phyloP scores from a whole-genome alignment of 306 rosid genomes.

The Sophora flavescens region DNA sequence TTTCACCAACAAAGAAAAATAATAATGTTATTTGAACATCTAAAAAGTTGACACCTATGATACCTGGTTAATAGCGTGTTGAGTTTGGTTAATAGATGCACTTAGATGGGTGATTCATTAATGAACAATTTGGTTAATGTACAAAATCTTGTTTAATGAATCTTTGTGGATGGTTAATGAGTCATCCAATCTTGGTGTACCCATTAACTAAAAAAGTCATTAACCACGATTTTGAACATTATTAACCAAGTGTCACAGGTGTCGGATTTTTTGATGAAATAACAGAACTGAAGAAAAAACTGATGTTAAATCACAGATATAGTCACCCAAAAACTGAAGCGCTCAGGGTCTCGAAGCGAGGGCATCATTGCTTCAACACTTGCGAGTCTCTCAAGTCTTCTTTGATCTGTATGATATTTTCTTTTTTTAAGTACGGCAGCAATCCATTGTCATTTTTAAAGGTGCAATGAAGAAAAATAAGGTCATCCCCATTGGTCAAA shows the following conservation, averaged over 20 bases:
- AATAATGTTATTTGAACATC: neutral
- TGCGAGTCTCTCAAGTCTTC: slow-evolving; percentile 76
- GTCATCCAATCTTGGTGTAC: too few species aligned
- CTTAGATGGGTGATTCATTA: too few species aligned
- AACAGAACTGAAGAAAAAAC: neutral
- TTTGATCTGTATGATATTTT: slow-evolving; percentile 64
- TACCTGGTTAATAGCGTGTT: too few species aligned
- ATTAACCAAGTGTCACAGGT: too few species aligned
- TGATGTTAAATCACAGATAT: slow-evolving; percentile 21
- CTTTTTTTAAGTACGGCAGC: slow-evolving; percentile 22
- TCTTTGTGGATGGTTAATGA: too few species aligned
- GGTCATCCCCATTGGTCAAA: neutral
- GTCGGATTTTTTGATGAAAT: too few species aligned
- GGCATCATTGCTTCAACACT: slow-evolving; percentile 89
- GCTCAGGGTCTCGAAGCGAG: slow-evolving; percentile 77
- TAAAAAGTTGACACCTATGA: too few species aligned
- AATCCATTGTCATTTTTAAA: slow-evolving; percentile 34
- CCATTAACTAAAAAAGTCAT: too few species aligned
- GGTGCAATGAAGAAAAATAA: slow-evolving; percentile 29
- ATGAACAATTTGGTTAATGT: too few species aligned
- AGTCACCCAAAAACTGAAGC: slow-evolving; percentile 92
- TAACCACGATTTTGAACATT: too few species aligned
- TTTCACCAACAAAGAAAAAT: neutral
- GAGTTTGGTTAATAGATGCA: too few species aligned
- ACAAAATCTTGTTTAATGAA: too few species aligned